These are phyloP conservation scores for Centrapalus pauciflorus DNA, from an alignment of 129 eudicot species.

Conservation along the genomic window DNA sequence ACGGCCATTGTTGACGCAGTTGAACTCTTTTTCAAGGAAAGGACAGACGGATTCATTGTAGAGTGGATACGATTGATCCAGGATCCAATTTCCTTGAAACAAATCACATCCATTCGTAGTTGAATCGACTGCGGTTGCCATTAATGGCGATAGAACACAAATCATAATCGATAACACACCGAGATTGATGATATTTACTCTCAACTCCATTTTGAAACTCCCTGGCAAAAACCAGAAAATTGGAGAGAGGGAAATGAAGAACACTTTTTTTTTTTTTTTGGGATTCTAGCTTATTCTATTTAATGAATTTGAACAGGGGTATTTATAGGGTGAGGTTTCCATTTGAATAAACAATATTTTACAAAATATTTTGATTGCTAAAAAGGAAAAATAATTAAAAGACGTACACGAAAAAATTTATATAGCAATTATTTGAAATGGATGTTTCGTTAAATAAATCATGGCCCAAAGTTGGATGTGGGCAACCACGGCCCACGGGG, in stretches of 20 bases:
- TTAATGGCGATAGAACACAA: conserved; percentile 11
- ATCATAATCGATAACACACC: background rate
- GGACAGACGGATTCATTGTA: conserved; percentile 59
- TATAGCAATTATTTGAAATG: too few relatives aligned
- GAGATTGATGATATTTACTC: background rate
- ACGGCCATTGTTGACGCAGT: conserved; percentile 73
- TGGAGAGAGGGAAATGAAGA: conserved; percentile 12
- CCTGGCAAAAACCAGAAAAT: background rate
- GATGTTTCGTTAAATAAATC: too few relatives aligned
- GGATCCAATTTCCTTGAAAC: conserved; percentile 68
- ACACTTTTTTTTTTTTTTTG: background rate
- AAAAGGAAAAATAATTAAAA: background rate
- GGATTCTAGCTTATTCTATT: conserved; percentile 15
- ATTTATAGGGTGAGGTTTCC: conserved; percentile 27
- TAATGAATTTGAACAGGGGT: conserved; percentile 23
- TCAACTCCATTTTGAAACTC: conserved; percentile 26
- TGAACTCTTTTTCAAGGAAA: conserved; percentile 58
- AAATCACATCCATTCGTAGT: conserved; percentile 31
- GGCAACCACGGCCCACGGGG: too few relatives aligned
- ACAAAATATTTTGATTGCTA: background rate
- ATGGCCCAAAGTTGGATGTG: too few relatives aligned
- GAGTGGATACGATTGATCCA: conserved; percentile 48
- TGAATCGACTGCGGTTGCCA: conserved; percentile 7
- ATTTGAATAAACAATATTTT: conserved; percentile 1
- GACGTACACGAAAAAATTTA: background rate